These are phyloP conservation scores for Diaporthe aspalathi DNA, from an alignment of 2,329 filamentous ascomycete species.

Conservation along the genomic window DNA sequence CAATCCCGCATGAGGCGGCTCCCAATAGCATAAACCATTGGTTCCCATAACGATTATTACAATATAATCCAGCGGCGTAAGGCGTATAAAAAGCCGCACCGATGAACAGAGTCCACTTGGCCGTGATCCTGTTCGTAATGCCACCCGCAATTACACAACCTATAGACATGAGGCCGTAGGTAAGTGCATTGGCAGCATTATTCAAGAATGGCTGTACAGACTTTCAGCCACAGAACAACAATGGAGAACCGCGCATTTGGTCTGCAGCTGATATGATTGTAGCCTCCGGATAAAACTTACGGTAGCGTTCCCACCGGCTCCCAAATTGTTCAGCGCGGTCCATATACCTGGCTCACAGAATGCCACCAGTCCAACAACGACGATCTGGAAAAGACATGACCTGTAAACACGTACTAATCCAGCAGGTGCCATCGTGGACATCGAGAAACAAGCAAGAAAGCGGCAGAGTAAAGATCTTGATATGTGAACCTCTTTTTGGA, in stretches of 20 bases:
- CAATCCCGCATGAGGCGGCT: conserved; percentile 70
- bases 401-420: conserved; percentile 22
- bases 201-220: conserved; percentile 18
- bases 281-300: not conserved
- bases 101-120: conserved; percentile 24
- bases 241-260: too few relatives aligned
- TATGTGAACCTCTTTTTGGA: not conserved
- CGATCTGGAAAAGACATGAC: conserved; percentile 35
- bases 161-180: conserved; percentile 32
- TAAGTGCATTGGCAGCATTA: conserved; percentile 35
- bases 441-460: not conserved
- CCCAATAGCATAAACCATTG: conserved; percentile 74
- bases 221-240: not conserved
- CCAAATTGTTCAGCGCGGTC: conserved; percentile 35
- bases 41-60: conserved; percentile 71
- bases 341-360: conserved; percentile 37
- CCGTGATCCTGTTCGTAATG: conserved; percentile 22
- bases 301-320: conserved; percentile 33
- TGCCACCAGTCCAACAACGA: conserved; percentile 32
- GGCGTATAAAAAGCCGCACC: conserved; percentile 60
- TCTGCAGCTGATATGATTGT: too few relatives aligned
- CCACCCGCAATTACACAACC: conserved; percentile 24
- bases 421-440: not conserved
- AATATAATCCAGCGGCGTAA: conserved; percentile 73
- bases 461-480: not conserved